These are phyloP conservation scores for Porcisia deanei DNA, from an alignment of 208 protist species.

Conservation along the genomic window DNA sequence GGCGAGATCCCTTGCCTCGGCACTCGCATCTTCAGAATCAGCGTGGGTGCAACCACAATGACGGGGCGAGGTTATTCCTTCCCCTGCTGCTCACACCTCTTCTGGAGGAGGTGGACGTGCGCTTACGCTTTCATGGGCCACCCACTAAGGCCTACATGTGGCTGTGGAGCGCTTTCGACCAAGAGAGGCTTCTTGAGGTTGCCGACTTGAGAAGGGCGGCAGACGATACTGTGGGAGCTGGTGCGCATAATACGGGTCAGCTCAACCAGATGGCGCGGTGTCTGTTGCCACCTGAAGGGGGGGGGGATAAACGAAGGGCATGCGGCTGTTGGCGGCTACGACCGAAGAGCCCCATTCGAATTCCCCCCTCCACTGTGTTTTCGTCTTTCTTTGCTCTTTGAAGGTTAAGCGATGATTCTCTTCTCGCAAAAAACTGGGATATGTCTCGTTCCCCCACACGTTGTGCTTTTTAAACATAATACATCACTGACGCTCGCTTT, in stretches of 20 bases:
- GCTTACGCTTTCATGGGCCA: conserved; percentile 25
- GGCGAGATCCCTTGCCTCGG: not conserved
- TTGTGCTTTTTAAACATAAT: no score
- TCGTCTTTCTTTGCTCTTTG: no score
- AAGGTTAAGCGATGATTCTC: no score
- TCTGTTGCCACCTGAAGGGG: not conserved
- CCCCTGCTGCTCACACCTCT: conserved; percentile 40
- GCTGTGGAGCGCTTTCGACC: conserved; percentile 28
- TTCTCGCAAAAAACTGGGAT: no score
- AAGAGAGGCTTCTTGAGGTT: conserved; percentile 13
- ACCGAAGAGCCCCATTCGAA: no score
- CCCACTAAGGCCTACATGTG: conserved; percentile 29
- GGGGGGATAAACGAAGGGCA: no score
- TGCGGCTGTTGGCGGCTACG: no score
- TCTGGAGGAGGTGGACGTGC: conserved; percentile 35
- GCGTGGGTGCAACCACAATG: not conserved
- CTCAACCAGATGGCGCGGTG: conserved; percentile 24
- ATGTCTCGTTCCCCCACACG: no score
- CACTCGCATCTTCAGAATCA: not conserved
- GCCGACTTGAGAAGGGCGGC: conserved; percentile 34
- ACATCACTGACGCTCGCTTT: no score
- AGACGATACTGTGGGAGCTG: conserved; percentile 42
- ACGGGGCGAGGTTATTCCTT: conserved; percentile 7
- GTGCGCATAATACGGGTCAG: conserved; percentile 30
- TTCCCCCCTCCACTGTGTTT: no score